These are phyloP conservation scores for Rhynchosporium secalis DNA, from an alignment of 2,329 filamentous ascomycete genomes.

Conservation along the genomic window DNA sequence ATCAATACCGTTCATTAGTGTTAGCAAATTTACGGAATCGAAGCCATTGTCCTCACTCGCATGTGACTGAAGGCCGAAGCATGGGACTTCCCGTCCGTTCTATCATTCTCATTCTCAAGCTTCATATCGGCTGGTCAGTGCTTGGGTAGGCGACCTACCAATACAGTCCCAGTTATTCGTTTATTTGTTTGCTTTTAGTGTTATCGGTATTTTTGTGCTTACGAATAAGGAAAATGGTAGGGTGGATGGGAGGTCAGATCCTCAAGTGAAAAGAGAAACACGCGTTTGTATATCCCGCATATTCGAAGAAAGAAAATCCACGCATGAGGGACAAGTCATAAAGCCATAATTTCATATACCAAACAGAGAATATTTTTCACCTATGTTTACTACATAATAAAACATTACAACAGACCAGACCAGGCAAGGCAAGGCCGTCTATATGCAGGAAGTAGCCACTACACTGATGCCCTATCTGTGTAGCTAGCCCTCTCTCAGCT, in stretches of 20 bases:
- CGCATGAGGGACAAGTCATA: too few species aligned
- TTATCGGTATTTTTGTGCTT: background rate
- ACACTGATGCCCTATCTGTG: background rate
- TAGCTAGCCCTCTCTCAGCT: background rate
- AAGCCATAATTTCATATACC: too few species aligned
- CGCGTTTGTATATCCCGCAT: too few species aligned
- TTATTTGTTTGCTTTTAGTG: slow-evolving; percentile 6
- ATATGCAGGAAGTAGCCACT: background rate
- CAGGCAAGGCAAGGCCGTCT: background rate
- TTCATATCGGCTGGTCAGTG: slow-evolving; percentile 17
- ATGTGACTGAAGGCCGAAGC: slow-evolving; percentile 14
- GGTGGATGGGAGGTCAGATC: too few species aligned
- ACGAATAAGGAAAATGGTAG: background rate
- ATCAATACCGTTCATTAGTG: too few species aligned
- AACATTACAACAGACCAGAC: background rate
- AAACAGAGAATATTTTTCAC: too few species aligned
- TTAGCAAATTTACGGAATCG: too few species aligned
- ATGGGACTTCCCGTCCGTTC: slow-evolving; percentile 16
- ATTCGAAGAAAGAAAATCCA: too few species aligned
- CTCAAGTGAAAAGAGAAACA: too few species aligned
- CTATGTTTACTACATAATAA: background rate
- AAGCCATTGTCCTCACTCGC: background rate
- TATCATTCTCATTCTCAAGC: slow-evolving; percentile 8
- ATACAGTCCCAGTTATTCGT: slow-evolving; percentile 13
- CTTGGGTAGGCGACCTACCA: slow-evolving; percentile 14